Percentiles rank a stretch among this genome's conserved stretches.
These are phyloP conservation scores for Babesia caballi DNA, from an alignment of 169 alveolate species.

Conservation along the genomic window DNA sequence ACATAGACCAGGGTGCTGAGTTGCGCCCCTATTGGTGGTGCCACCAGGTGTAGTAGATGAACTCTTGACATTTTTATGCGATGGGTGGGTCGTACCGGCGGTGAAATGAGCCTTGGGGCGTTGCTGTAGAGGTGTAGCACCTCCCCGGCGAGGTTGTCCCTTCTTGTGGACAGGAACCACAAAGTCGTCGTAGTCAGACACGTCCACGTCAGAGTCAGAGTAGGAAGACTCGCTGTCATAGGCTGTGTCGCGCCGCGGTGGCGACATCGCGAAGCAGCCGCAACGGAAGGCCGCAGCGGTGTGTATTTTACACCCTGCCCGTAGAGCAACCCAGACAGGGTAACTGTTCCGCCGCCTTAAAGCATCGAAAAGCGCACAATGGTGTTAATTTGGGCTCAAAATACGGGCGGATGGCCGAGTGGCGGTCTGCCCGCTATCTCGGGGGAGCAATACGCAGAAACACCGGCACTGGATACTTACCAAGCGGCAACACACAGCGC, in stretches of 20 bases:
- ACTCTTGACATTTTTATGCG: neutral
- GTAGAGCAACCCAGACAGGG: no score
- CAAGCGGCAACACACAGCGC: no score
- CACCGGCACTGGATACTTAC: no score
- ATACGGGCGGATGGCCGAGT: no score
- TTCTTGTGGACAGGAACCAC: conserved; percentile 24
- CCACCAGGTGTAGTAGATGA: no score
- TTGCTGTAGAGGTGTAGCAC: neutral
- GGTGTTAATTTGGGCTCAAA: no score
- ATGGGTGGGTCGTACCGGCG: neutral
- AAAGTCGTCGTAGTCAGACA: conserved; percentile 18
- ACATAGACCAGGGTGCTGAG: neutral
- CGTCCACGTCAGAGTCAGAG: neutral
- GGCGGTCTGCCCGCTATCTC: no score
- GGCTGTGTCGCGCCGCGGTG: neutral
- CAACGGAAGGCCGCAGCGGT: no score
- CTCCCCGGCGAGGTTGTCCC: neutral
- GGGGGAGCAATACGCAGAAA: no score
- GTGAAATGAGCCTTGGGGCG: neutral
- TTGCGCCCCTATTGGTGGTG: neutral
- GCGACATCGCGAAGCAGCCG: neutral
- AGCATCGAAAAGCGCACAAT: no score
- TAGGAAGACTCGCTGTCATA: neutral
- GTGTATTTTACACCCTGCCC: no score
- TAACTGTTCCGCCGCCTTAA: no score